Evolutionary conservation across 495 filamentous ascomycete species (phyloP), one percentile per base, ranked within the genome.

Genomic region (Usnea hakonensis): DNA sequence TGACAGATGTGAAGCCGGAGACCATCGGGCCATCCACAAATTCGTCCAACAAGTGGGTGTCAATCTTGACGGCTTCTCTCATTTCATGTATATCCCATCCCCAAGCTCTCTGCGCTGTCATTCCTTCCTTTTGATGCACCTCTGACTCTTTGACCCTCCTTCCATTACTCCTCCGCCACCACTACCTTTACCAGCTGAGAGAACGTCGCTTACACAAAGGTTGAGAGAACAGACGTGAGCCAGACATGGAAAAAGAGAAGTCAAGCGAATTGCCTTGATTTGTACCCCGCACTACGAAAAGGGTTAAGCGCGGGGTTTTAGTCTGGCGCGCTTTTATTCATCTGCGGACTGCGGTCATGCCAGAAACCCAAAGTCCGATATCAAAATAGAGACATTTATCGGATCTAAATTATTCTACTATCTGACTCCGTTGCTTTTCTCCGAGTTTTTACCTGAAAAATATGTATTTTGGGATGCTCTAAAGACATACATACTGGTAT

Each of bases 1-100:
- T 65, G 36, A 67, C 60, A 2, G 65, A 58, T 30, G 62, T 65
- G n/a, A 65, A 67, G 46, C 58, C 62, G 13, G 44, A 40, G 17
- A 60, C 40, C 6, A 19, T 10, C 10, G 58, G 4, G 8, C 30
- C 14, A 2, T 10, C 52, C 44, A n/a, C 17, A 21, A 4, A 5
- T 5, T 52, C 28, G 2, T 52, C 26, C 28, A 52, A 10, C 14
- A 52, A 8, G 8, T 40, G 21, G 0, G 46, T 32, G 11, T 50
- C 41, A 38, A 62, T 52, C 32, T 14, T 30, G 14, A 21, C 41
- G 10, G 36, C 60, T 37, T 30, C 62, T 55, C 37, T 64, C 56
- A 59, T 59, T 38, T 64, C 46, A 23, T 55, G 43, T 5, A 26
- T 36, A 30, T 64, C 37, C 56, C 62, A 64, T 30, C 9, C 35